Conservation (phyloP, 148 eudicot genomes). For the Euryodendron excelsum region DNA sequence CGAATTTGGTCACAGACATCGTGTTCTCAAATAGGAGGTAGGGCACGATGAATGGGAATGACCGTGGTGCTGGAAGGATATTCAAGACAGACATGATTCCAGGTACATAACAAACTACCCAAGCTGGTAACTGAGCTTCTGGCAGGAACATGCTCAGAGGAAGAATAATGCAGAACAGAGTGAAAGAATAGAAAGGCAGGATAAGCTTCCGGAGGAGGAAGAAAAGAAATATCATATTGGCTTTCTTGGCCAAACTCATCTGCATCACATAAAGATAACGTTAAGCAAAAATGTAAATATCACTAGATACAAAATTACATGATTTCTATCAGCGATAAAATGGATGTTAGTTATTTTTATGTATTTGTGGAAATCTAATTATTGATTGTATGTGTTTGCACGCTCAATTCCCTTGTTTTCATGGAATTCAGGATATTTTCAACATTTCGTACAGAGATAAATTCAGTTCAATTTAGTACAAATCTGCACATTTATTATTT, state of each 20-base stretch:
- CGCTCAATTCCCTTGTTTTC: neutral
- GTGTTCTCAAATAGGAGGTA: conserved; percentile 85
- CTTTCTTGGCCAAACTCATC: conserved; percentile 79
- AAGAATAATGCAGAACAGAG: conserved; percentile 89
- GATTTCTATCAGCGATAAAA: neutral
- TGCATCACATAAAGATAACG: conserved; percentile 30
- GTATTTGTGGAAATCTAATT: neutral
- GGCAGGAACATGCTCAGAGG: conserved; percentile 93
- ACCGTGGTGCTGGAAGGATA: conserved; percentile 81
- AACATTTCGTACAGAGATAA: neutral
- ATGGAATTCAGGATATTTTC: neutral
- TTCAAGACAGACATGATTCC: conserved; percentile 78
- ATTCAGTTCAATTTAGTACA: neutral
- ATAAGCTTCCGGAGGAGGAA: conserved; percentile 87
- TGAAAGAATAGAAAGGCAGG: conserved; percentile 90
- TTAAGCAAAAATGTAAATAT: neutral
- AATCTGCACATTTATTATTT: neutral
- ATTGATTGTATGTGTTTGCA: neutral
- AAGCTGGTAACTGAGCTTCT: conserved; percentile 81
- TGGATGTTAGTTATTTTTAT: neutral
- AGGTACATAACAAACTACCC: conserved; percentile 92
- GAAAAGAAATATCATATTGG: conserved; percentile 73
- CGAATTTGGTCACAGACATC: conserved; percentile 91
- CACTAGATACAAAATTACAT: neutral
- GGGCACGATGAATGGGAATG: conserved; percentile 89